Conservation (phyloP, 331 rosid species). For the Acacia concinna region DNA sequence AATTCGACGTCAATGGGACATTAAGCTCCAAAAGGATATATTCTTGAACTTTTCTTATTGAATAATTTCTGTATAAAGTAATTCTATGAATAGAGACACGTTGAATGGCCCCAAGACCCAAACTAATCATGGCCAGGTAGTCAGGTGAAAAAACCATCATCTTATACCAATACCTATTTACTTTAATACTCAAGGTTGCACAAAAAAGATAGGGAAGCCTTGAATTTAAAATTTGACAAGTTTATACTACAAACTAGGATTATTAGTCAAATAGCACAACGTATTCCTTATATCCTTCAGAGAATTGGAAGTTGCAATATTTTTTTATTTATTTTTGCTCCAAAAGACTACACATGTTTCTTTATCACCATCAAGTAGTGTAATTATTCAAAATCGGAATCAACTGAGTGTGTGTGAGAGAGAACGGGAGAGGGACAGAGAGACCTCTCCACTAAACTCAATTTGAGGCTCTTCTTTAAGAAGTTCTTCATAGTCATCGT, state of each 20-base stretch:
- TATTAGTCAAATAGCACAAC: constrained; percentile 6
- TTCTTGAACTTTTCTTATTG: not conserved
- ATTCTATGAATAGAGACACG: not conserved
- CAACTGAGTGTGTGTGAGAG: not conserved
- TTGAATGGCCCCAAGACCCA: not conserved
- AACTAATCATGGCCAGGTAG: not conserved
- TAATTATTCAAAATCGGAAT: not conserved
- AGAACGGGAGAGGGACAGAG: not conserved
- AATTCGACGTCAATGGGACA: not conserved
- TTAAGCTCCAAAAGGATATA: not conserved
- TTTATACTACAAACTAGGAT: not conserved
- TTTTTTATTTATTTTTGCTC: not conserved
- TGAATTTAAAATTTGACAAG: constrained; percentile 1
- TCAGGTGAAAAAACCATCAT: not conserved
- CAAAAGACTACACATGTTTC: not conserved
- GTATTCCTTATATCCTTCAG: not conserved
- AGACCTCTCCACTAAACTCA: constrained; percentile 97
- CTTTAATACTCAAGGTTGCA: not conserved
- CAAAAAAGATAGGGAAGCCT: not conserved
- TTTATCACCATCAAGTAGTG: not conserved
- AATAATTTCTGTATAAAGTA: not conserved
- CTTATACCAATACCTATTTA: not conserved
- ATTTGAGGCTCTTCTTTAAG: constrained; percentile 89
- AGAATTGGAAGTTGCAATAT: not conserved
- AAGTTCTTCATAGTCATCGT: constrained; percentile 66